Conservation (phyloP, 2,329 filamentous ascomycete genomes). For the Calonectria henricotiae region DNA sequence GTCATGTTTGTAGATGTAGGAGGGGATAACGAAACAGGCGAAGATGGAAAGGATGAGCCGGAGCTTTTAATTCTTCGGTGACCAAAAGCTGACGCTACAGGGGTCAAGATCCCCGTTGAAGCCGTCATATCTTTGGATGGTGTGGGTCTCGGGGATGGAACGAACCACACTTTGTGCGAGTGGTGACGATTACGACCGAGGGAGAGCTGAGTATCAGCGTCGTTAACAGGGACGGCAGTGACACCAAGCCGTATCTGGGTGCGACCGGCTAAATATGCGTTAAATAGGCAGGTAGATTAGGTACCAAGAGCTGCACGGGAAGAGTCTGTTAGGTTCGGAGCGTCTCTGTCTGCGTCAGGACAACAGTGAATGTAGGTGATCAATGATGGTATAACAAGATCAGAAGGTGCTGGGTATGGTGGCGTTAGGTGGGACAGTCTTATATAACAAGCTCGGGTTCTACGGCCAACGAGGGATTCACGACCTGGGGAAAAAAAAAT, state of each 20-base stretch:
- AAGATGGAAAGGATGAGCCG: constrained; percentile 39
- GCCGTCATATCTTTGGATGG: constrained; percentile 51
- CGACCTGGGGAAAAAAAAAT: constrained; percentile 21
- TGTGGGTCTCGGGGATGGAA: constrained; percentile 36
- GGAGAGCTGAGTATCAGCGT: constrained; percentile 2
- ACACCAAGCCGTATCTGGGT: constrained; percentile 27
- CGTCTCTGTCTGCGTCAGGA: constrained; percentile 3
- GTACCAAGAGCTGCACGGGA: constrained; percentile 17
- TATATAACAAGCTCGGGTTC: constrained; percentile 33
- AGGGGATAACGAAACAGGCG: constrained; percentile 38
- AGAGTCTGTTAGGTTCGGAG: constrained; percentile 12
- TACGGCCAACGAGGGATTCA: constrained; percentile 30
- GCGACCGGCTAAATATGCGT: constrained; percentile 16
- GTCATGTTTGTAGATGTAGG: constrained; percentile 40
- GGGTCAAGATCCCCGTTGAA: constrained; percentile 53
- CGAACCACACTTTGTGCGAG: constrained; percentile 30
- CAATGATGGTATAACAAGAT: constrained; percentile 23
- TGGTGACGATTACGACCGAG: constrained; percentile 35
- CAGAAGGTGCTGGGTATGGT: constrained; percentile 2
- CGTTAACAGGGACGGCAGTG: constrained; percentile 33
- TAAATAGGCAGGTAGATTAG: constrained; percentile 22
- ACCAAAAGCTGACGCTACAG: constrained; percentile 57
- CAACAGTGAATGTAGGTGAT: constrained; percentile 30
- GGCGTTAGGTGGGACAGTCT: constrained; percentile 27
- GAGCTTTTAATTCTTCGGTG: constrained; percentile 52